phyloP scores from a whole-genome alignment of 106 monocot species.

The Platanthera zijinensis region DNA sequence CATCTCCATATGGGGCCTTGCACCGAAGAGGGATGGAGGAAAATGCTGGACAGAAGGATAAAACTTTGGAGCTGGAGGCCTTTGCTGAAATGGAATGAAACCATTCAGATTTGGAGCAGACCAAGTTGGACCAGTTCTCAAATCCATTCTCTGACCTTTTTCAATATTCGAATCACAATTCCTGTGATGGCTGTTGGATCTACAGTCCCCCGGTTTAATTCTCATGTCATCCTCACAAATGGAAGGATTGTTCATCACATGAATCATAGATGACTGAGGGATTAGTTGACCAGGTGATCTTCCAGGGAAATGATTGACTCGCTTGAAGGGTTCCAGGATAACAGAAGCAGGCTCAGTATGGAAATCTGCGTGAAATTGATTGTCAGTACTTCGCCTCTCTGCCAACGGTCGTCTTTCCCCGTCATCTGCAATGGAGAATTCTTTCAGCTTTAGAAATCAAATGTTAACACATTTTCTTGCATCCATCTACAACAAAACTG shows the following conservation, averaged over 20 bases:
- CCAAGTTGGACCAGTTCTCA: conserved; percentile 58
- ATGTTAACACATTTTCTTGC: neutral
- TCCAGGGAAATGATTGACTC: conserved; percentile 18
- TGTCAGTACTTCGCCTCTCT: neutral
- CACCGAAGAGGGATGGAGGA: conserved; percentile 50
- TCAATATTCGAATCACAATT: conserved; percentile 19
- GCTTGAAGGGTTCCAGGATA: conserved; percentile 26
- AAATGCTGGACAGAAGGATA: conserved; percentile 48
- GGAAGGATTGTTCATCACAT: conserved; percentile 25
- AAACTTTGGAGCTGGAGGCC: conserved; percentile 46
- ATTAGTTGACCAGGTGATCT: conserved; percentile 27
- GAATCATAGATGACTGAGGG: conserved; percentile 28
- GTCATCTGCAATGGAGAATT: conserved; percentile 14
- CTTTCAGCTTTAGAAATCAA: conserved; percentile 8
- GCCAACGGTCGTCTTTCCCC: neutral
- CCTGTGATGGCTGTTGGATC: conserved; percentile 29
- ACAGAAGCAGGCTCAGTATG: conserved; percentile 1
- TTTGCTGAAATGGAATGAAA: conserved; percentile 64
- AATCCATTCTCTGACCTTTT: conserved; percentile 43
- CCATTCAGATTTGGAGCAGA: conserved; percentile 56
- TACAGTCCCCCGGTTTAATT: conserved; percentile 33
- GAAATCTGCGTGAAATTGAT: neutral
- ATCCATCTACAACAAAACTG: neutral
- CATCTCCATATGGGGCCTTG: conserved; percentile 54
- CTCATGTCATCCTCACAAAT: conserved; percentile 53